A percentile compares a stretch with the other conserved stretches of the same genome.
Conservation (phyloP, 1,284 basidiomycete genomes). For the Fomitopsis pinicola region DNA sequence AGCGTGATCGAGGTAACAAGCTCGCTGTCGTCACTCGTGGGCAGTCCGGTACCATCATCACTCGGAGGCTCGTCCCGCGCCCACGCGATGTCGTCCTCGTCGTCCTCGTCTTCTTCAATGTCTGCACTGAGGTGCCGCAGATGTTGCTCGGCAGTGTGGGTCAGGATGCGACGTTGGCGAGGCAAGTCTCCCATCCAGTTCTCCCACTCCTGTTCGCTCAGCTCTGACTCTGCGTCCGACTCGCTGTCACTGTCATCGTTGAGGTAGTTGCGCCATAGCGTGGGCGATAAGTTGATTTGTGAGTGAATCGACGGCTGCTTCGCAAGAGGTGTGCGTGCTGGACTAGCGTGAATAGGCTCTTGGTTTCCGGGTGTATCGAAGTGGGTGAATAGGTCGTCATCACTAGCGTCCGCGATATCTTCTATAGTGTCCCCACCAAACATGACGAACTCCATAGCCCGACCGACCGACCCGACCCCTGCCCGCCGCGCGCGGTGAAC, state of each 20-base stretch:
- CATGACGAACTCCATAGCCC: slow-evolving; percentile 45
- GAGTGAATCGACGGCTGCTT: not conserved
- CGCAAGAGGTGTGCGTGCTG: not conserved
- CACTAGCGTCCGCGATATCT: slow-evolving; percentile 6
- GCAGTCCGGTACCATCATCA: not conserved
- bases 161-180: slow-evolving; percentile 28
- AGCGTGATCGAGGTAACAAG: not conserved
- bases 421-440: slow-evolving; percentile 28
- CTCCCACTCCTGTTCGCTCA: slow-evolving; percentile 56
- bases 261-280: slow-evolving; percentile 10
- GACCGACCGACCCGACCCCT: slow-evolving; percentile 50
- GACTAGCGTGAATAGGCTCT: not conserved
- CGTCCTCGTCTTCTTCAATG: not conserved
- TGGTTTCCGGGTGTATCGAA: slow-evolving; percentile 15
- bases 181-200: slow-evolving; percentile 50
- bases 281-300: not conserved
- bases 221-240: slow-evolving; percentile 36
- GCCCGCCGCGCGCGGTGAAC: slow-evolving; percentile 46
- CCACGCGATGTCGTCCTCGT: slow-evolving; percentile 2
- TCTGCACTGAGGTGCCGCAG: slow-evolving; percentile 1
- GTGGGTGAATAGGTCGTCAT: slow-evolving; percentile 7
- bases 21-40: not conserved
- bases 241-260: slow-evolving; percentile 28
- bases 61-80: not conserved
- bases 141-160: not conserved